Percentiles rank a stretch among this genome's conserved stretches.
Conservation (phyloP, 2,329 filamentous ascomycete genomes). For the Cladosporium sp. region DNA sequence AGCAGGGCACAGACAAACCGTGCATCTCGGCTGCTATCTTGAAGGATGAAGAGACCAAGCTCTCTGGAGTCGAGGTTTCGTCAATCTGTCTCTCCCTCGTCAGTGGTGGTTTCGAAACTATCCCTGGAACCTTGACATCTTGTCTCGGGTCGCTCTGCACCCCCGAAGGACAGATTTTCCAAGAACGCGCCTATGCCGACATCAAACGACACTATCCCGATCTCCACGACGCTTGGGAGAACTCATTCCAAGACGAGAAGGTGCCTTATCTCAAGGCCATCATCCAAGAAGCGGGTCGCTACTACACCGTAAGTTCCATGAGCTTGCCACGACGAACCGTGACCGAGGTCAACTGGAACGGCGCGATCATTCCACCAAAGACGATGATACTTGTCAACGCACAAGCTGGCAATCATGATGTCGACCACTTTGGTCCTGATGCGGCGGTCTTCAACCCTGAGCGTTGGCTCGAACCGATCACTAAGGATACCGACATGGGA, state of each 20-base stretch:
- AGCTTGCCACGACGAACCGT: slow-evolving; percentile 54
- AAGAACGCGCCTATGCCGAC: slow-evolving; percentile 55
- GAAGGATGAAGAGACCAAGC: slow-evolving; percentile 56
- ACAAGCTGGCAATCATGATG: slow-evolving; percentile 56
- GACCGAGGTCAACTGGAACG: slow-evolving; percentile 53
- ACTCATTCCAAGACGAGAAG: slow-evolving; percentile 48
- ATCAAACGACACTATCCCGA: slow-evolving; percentile 52
- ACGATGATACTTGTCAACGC: slow-evolving; percentile 59
- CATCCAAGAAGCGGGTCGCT: slow-evolving; percentile 54
- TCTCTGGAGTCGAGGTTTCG: slow-evolving; percentile 54
- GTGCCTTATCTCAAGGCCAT: slow-evolving; percentile 51
- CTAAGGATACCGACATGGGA: slow-evolving; percentile 32
- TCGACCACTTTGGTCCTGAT: slow-evolving; percentile 51
- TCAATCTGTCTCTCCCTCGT: slow-evolving; percentile 56
- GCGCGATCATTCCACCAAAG: slow-evolving; percentile 52
- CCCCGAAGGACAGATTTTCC: slow-evolving; percentile 50
- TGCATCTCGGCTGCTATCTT: slow-evolving; percentile 57
- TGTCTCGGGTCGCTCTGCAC: slow-evolving; percentile 54
- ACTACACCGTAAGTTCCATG: slow-evolving; percentile 57
- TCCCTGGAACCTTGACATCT: slow-evolving; percentile 55
- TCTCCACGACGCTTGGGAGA: slow-evolving; percentile 49
- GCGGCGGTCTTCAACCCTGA: slow-evolving; percentile 52
- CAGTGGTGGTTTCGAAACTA: slow-evolving; percentile 57
- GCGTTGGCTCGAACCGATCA: slow-evolving; percentile 46
- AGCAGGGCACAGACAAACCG: slow-evolving; percentile 53